phyloP scores from a whole-genome alignment of 768 basidiomycete genomes.

The Boletus patriciae region DNA sequence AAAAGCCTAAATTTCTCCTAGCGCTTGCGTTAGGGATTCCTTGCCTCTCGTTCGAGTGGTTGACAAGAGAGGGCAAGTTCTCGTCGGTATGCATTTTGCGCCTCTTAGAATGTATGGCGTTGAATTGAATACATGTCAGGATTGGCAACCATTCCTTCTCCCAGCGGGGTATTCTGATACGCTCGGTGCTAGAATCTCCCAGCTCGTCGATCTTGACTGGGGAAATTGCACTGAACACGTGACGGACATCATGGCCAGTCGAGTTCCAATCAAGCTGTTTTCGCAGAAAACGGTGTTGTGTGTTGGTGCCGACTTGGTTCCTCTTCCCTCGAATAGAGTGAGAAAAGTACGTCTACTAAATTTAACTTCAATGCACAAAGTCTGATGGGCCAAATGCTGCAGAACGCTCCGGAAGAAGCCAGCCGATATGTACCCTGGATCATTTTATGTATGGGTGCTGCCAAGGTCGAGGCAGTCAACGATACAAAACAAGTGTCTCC shows the following conservation, averaged over 20 bases:
- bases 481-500: constrained; percentile 39
- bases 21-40: constrained; percentile 88
- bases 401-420: constrained; percentile 35
- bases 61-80: constrained; percentile 31
- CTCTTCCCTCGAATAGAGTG: constrained; percentile 32
- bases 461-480: constrained; percentile 61
- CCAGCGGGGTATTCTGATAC: constrained; percentile 48
- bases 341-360: constrained; percentile 20
- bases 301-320: constrained; percentile 56
- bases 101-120: constrained; percentile 4
- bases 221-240: constrained; percentile 52
- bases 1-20: constrained; percentile 77
- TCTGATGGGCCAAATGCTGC: constrained; percentile 1
- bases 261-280: constrained; percentile 59
- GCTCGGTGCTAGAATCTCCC: constrained; percentile 44
- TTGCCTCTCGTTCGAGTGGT: constrained; percentile 63
- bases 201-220: constrained; percentile 51
- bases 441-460: constrained; percentile 76
- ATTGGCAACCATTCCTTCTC: constrained; percentile 66
- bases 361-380: no score
- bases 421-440: constrained; percentile 59
- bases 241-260: constrained; percentile 56
- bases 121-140: constrained; percentile 30
- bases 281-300: constrained; percentile 56
- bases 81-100: constrained; percentile 22